Evolutionary conservation across 352 stramenopile genomes (phyloP).

Genomic region (Globisporangium lucens): DNA sequence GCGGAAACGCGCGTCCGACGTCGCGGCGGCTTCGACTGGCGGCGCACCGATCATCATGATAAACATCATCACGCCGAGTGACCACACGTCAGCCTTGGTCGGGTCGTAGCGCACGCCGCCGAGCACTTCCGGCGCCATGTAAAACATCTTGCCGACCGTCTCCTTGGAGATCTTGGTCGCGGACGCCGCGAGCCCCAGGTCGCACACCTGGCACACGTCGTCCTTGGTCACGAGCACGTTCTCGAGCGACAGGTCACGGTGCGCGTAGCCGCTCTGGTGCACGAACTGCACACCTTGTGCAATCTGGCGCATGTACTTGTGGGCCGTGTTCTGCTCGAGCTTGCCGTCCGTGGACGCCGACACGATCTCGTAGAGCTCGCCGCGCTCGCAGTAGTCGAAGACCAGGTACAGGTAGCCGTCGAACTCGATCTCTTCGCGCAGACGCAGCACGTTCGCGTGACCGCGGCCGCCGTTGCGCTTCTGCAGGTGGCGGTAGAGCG

Average conservation of each 20-base stretch:
- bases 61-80: constrained; percentile 83
- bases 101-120: constrained; percentile 56
- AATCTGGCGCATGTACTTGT: constrained; percentile 70
- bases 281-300: constrained; percentile 68
- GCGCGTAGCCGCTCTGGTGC: constrained; percentile 70
- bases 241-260: constrained; percentile 82
- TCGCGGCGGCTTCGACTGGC: constrained; percentile 58
- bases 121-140: constrained; percentile 85
- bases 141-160: constrained; percentile 83
- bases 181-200: constrained; percentile 70
- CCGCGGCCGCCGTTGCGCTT: constrained; percentile 55
- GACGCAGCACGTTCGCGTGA: constrained; percentile 58
- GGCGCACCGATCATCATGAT: constrained; percentile 75
- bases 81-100: constrained; percentile 82
- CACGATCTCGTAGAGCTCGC: constrained; percentile 81
- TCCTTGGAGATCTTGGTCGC: constrained; percentile 40
- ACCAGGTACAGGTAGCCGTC: constrained; percentile 81
- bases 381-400: constrained; percentile 64
- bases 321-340: constrained; percentile 32
- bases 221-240: constrained; percentile 77
- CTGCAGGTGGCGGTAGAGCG: constrained; percentile 59
- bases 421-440: constrained; percentile 77
- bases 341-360: constrained; percentile 51
- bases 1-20: constrained; percentile 55
- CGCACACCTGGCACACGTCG: constrained; percentile 75